Conservation (phyloP, 176 grass and related monocot species). For the Lolium multiflorum region DNA sequence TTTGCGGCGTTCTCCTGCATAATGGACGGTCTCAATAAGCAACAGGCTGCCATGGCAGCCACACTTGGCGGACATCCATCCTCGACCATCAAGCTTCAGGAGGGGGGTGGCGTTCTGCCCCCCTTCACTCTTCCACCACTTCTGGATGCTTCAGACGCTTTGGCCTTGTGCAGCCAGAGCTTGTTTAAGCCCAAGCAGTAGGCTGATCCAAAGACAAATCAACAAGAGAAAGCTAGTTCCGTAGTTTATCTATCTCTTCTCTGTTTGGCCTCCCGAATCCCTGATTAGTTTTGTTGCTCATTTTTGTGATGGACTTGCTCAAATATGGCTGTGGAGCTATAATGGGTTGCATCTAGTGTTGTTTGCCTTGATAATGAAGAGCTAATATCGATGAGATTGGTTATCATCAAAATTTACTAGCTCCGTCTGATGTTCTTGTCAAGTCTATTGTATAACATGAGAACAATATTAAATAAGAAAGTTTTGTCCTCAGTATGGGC, state of each 20-base stretch:
- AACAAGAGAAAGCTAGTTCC: not conserved
- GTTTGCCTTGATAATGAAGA: not conserved
- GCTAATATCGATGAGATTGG: constrained; percentile 1
- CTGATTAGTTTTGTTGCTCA: not conserved
- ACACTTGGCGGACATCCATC: not conserved
- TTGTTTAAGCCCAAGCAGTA: constrained; percentile 54
- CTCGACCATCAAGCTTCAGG: not conserved
- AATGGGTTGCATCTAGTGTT: not conserved
- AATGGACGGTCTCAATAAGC: constrained; percentile 87
- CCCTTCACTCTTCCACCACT: constrained; percentile 72
- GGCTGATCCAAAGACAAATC: not conserved
- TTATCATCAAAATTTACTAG: constrained; percentile 2
- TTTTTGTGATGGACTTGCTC: constrained; percentile 7
- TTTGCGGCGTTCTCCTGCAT: constrained; percentile 86
- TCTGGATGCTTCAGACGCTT: constrained; percentile 56
- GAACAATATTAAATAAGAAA: not conserved
- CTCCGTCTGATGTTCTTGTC: not conserved
- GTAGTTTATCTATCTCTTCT: not conserved
- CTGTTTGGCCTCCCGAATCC: not conserved
- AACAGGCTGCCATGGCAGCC: constrained; percentile 71
- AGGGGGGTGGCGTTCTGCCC: constrained; percentile 46
- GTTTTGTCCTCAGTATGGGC: not conserved
- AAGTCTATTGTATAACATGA: not conserved
- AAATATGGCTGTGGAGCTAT: not conserved
- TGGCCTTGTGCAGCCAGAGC: constrained; percentile 61